These are phyloP conservation scores for Ophiocordyceps sinensis DNA, from an alignment of 2,329 filamentous ascomycete genomes.

Conservation along the genomic window DNA sequence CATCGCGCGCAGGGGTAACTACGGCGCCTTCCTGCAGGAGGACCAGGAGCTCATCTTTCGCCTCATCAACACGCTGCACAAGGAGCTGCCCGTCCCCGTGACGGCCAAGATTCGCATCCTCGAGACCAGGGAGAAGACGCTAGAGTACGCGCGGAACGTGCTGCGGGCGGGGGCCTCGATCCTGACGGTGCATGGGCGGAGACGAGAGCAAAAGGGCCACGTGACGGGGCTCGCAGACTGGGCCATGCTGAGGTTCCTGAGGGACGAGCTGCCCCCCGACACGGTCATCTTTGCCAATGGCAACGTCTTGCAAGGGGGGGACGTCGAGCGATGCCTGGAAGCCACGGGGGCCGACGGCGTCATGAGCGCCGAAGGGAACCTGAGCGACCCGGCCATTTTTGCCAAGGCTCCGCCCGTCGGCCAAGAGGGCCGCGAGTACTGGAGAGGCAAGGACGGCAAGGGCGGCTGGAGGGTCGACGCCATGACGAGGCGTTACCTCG, in stretches of 20 bases:
- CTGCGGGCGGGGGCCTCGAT: slow-evolving; percentile 81
- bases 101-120: slow-evolving; percentile 91
- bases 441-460: slow-evolving; percentile 63
- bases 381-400: slow-evolving; percentile 86
- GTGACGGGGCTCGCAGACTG: slow-evolving; percentile 89
- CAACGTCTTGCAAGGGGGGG: slow-evolving; percentile 70
- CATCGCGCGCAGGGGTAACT: slow-evolving; percentile 80
- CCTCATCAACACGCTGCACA: slow-evolving; percentile 74
- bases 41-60: slow-evolving; percentile 69
- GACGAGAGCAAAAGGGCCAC: slow-evolving; percentile 88
- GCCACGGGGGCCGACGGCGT: slow-evolving; percentile 82
- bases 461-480: slow-evolving; percentile 85
- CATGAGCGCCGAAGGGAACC: slow-evolving; percentile 92
- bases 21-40: slow-evolving; percentile 91
- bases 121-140: slow-evolving; percentile 71
- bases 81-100: slow-evolving; percentile 65
- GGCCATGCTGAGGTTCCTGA: slow-evolving; percentile 66
- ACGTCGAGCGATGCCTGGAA: slow-evolving; percentile 63
- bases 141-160: slow-evolving; percentile 81
- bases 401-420: slow-evolving; percentile 48
- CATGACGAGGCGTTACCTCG: slow-evolving; percentile 73
- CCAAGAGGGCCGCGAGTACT: slow-evolving; percentile 65
- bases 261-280: slow-evolving; percentile 69
- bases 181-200: slow-evolving; percentile 79
- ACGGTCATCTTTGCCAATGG: slow-evolving; percentile 96